Evolutionary conservation across 768 basidiomycete species (phyloP), one percentile per base, ranked within the genome.

Genomic region (Boletus insuetus): DNA sequence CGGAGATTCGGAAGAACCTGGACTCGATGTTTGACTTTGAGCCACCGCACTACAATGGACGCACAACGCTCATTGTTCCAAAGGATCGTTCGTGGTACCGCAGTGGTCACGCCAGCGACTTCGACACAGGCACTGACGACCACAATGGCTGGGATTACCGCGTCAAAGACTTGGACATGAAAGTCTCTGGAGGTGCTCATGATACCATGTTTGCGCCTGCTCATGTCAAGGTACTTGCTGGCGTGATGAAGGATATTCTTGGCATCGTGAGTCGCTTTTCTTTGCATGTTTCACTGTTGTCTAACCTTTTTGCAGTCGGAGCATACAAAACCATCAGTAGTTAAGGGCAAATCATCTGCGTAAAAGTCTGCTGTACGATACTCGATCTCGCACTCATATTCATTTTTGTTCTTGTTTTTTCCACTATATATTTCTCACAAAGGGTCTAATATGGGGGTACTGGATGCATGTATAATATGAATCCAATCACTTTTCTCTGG

Each of bases 71-170:
- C 37, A 38, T 70, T 9, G 66, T 70, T 41, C 68, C 69, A 13
- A 70, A 68, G 22, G 69, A 70, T 26, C 69, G 69, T 26, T 69
- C 64, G 29, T 69, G 68, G 69, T 69, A 68, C 58, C 64, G 69
- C 37, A 68, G 64, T 31, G 68, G 68, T 3, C 41, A 62, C 16
- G 62, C 65, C 17, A 67, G 63, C 31, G 65, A 67, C 53, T 67
- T 67, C 46, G 69, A 69, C 31, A 70, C 69, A 4, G 69, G 69
- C 24, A 20, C 56, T 9, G 68, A 69, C 37, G 69, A 69, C 42
- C 69, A 65, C 61, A 69, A 70, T 9, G 68, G 68, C 16, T 69
- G 68, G 68, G 64, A 68, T 40, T 58, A 46, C 37, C 60, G 64
- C 32, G 59, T 69, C 45, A 66, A 60, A 35, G 62, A 66, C 20